Base-by-base conservation (phyloP, 192 early-diverging fungal genomes). In the Rhizoclosmatium sp. region DNA sequence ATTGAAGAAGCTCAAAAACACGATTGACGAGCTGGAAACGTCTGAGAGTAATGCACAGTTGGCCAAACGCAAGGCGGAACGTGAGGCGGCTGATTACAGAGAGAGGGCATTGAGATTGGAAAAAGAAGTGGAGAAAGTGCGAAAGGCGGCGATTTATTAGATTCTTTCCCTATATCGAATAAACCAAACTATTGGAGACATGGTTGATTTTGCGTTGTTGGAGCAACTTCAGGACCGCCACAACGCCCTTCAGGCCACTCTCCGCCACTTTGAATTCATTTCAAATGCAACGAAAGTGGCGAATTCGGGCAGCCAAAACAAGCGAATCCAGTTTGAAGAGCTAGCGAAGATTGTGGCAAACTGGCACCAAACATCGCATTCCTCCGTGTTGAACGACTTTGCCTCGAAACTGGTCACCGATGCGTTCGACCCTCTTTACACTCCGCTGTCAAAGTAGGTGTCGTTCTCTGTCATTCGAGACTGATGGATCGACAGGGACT, bases 1-100 rank as follows among this genome's bases (percentile, higher is more conserved):
- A 79, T 47, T 91, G 45, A 88, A 89, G 31, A 84, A 84, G 65
- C 81, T 94, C 81, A 86, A 91, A 71, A 71, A 84, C 14, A 84
- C 90, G 44, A 80, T 93, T 51, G 93, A 94, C 31, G 92, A 93
- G 62, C 76, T 94, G 70, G 93, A 89, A 82, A 79, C 81, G 41
- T 78, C 80, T 5, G 90, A 91, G 74, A 89, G 86, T 70, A 89
- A 80, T 58, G 82, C 91, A 68, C 89, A 90, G 75, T 71, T 92
- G 2, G 82, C 92, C 60, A 93, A 94, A 82, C 89, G 92, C 61
- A 86, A 91, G 61, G 86, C 89, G 23, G 93, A 93, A 58, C 84
- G 93, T 23, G 93, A 95, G 73, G 82, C 89, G 44, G 86, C 88
- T 70, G 92, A 92, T 66, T 87, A 69, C 79, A 19, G 84, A 62